phyloP scores from a whole-genome alignment of 2,329 filamentous ascomycete species.

The Ampelomyces quisqualis region DNA sequence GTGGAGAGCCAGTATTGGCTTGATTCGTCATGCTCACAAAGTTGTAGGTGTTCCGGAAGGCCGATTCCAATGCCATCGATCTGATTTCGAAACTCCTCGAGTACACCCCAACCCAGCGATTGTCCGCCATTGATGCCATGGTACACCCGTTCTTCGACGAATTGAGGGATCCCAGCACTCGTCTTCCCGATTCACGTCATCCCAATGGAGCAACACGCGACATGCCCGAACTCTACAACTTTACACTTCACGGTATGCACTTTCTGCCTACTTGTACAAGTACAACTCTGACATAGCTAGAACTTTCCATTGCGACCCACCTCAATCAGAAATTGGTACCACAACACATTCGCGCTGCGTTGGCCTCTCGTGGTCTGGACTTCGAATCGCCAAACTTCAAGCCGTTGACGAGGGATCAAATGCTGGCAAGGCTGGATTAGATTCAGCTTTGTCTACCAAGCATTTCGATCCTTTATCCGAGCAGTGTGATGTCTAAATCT shows the following conservation, averaged over 20 bases:
- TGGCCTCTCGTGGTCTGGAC: conserved; percentile 78
- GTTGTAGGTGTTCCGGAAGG: conserved; percentile 87
- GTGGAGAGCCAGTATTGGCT: conserved; percentile 6
- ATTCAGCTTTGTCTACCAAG: conserved; percentile 31
- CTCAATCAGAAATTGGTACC: conserved; percentile 89
- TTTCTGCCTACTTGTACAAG: background rate
- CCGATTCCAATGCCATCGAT: conserved; percentile 88
- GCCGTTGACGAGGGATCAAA: conserved; percentile 88
- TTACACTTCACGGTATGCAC: conserved; percentile 82
- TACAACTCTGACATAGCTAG: conserved; percentile 50
- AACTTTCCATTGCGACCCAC: conserved; percentile 90
- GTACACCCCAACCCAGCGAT: conserved; percentile 94
- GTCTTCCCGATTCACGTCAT: conserved; percentile 91
- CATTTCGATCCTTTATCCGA: conserved; percentile 46
- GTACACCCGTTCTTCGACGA: conserved; percentile 99
- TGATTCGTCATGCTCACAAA: conserved; percentile 7
- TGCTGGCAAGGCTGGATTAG: conserved; percentile 97
- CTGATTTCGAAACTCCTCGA: conserved; percentile 91
- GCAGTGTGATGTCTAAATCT: conserved; percentile 39
- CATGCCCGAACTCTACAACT: conserved; percentile 86
- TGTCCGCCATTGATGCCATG: conserved; percentile 94
- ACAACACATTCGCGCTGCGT: conserved; percentile 70
- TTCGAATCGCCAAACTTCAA: conserved; percentile 80
- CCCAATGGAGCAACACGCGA: conserved; percentile 77
- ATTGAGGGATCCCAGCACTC: conserved; percentile 84